phyloP scores from a whole-genome alignment of 2,329 filamentous ascomycete species.

The Botrytis fabae region DNA sequence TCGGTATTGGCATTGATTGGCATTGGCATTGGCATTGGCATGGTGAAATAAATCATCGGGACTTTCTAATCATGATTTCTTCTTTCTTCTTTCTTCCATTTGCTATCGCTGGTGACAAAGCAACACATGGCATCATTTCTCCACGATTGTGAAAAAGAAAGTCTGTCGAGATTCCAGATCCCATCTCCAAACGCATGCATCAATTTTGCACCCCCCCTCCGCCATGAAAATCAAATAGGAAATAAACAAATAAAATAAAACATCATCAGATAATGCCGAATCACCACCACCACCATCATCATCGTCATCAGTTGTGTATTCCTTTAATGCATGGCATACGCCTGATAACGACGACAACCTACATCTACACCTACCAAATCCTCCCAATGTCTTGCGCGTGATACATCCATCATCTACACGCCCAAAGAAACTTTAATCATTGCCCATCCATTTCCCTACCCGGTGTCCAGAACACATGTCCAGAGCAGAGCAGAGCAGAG shows the following conservation, averaged over 20 bases:
- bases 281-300: not conserved
- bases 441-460: not conserved
- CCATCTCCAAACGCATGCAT: not conserved
- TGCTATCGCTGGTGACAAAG: not conserved
- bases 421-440: conserved; percentile 4
- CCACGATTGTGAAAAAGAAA: not conserved
- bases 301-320: not conserved
- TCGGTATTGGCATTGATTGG: no score
- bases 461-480: not conserved
- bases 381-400: conserved; percentile 5
- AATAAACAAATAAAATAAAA: not conserved
- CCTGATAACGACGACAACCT: not conserved
- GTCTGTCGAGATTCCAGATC: not conserved
- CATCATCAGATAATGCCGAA: not conserved
- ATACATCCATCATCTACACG: not conserved
- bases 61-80: not conserved
- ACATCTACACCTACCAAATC: not conserved
- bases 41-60: no score
- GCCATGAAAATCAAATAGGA: not conserved
- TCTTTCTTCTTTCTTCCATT: not conserved
- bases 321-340: not conserved
- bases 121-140: conserved; percentile 1
- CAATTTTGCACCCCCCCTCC: not conserved
- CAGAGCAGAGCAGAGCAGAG: no score
- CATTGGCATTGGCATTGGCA: no score